phyloP scores from a whole-genome alignment of 179 eudicot species.

The Heliamphora pulchella region DNA sequence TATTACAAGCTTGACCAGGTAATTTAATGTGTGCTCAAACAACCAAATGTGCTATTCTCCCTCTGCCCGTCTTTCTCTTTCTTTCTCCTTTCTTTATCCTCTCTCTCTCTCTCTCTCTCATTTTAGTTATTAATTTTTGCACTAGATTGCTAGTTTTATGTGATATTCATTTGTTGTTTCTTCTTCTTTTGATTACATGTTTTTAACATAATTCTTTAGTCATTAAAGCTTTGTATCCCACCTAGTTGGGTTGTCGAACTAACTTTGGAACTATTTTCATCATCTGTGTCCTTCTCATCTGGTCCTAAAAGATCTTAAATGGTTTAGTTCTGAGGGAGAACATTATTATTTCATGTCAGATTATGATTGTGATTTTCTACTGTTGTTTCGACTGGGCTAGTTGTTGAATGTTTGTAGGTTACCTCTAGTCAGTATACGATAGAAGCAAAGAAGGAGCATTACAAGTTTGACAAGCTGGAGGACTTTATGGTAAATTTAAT shows the following conservation, averaged over 20 bases:
- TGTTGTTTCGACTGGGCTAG: not conserved
- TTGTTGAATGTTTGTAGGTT: conserved; percentile 41
- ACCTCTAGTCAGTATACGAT: conserved; percentile 72
- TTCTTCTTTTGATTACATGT: not conserved
- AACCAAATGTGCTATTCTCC: not conserved
- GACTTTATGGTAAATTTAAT: conserved; percentile 62
- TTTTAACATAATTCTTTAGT: too few species aligned
- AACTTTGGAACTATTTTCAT: not conserved
- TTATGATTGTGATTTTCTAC: not conserved
- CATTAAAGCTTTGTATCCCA: not conserved
- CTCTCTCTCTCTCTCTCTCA: not conserved
- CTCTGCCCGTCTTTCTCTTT: not conserved
- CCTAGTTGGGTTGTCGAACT: not conserved
- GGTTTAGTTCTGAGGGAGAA: not conserved
- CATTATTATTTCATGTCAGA: not conserved
- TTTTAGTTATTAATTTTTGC: not conserved
- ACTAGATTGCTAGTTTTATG: not conserved
- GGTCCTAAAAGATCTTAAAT: not conserved
- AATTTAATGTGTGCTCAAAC: conserved; percentile 11
- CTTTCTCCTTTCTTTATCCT: too few species aligned
- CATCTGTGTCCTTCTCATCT: conserved; percentile 6
- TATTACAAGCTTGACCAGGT: conserved; percentile 99
- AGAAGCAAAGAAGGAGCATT: conserved; percentile 88
- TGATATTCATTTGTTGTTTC: not conserved
- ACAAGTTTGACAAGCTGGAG: conserved; percentile 63